These are phyloP conservation scores for Umbelopsis sp. DNA, from an alignment of 192 early-diverging fungal genomes.

Conservation along the genomic window DNA sequence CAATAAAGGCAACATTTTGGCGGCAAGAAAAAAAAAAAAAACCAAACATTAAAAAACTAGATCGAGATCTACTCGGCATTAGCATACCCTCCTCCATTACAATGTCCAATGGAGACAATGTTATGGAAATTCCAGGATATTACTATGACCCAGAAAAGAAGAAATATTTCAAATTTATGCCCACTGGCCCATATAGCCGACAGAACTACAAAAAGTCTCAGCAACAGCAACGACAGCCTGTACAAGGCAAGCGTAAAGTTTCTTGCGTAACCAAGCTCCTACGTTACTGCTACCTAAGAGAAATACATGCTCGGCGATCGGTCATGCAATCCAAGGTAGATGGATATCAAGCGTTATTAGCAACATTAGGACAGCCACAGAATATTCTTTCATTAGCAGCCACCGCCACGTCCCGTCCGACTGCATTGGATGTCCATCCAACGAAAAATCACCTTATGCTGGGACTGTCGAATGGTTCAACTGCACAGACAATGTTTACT, in stretches of 20 bases:
- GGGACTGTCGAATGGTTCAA: not conserved
- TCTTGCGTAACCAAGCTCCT: not conserved
- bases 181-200: conserved; percentile 25
- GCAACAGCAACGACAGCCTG: not conserved
- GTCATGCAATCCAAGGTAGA: not conserved
- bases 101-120: not conserved
- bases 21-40: too few relatives aligned
- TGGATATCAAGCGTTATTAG: not conserved
- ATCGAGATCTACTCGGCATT: too few relatives aligned
- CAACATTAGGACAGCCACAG: not conserved
- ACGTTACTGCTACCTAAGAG: not conserved
- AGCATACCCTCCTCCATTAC: too few relatives aligned
- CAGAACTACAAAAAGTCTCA: not conserved
- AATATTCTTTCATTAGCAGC: not conserved
- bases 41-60: too few relatives aligned
- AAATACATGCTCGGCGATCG: not conserved
- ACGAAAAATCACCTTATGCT: not conserved
- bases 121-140: conserved; percentile 37
- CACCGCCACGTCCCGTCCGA: not conserved
- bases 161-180: conserved; percentile 37
- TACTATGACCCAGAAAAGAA: conserved; percentile 36
- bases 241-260: not conserved
- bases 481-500: not conserved
- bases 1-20: too few relatives aligned
- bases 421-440: not conserved